These are phyloP conservation scores for Podospora conica DNA, from an alignment of 495 filamentous ascomycete species.

Conservation along the genomic window DNA sequence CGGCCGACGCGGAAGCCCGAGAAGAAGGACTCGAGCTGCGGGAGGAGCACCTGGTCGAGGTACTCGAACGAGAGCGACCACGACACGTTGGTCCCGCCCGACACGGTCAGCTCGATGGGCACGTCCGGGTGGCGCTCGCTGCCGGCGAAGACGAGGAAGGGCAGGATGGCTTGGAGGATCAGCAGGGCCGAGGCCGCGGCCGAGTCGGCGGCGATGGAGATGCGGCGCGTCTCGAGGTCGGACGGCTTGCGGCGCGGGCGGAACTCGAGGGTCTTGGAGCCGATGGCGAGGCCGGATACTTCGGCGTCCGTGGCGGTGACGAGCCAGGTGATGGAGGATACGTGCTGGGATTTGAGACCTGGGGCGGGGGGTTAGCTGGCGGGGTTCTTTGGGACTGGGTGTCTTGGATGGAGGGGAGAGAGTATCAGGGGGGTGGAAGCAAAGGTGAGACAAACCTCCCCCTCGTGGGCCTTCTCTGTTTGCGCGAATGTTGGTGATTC, in stretches of 20 bases:
- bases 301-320: conserved; percentile 52
- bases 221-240: conserved; percentile 29
- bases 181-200: conserved; percentile 52
- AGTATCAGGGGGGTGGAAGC: conserved; percentile 2
- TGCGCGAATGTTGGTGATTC: conserved; percentile 63
- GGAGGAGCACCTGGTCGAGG: conserved; percentile 65
- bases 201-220: conserved; percentile 40
- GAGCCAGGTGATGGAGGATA: conserved; percentile 61
- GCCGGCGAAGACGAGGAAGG: conserved; percentile 61
- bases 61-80: conserved; percentile 74
- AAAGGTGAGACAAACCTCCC: conserved; percentile 22
- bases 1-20: conserved; percentile 54
- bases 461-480: conserved; percentile 47
- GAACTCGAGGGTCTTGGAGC: conserved; percentile 50
- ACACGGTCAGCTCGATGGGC: conserved; percentile 53
- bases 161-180: conserved; percentile 78
- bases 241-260: conserved; percentile 38
- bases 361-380: background rate
- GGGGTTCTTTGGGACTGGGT: background rate
- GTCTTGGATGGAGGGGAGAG: background rate
- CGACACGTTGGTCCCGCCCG: conserved; percentile 72
- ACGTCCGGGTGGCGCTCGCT: conserved; percentile 24
- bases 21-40: conserved; percentile 58
- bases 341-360: conserved; percentile 73
- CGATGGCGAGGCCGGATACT: conserved; percentile 49